Evolutionary conservation across 2,329 filamentous ascomycete species (phyloP), one percentile per base, ranked within the genome.

Genomic region (Aspergillus quadrilineatus): DNA sequence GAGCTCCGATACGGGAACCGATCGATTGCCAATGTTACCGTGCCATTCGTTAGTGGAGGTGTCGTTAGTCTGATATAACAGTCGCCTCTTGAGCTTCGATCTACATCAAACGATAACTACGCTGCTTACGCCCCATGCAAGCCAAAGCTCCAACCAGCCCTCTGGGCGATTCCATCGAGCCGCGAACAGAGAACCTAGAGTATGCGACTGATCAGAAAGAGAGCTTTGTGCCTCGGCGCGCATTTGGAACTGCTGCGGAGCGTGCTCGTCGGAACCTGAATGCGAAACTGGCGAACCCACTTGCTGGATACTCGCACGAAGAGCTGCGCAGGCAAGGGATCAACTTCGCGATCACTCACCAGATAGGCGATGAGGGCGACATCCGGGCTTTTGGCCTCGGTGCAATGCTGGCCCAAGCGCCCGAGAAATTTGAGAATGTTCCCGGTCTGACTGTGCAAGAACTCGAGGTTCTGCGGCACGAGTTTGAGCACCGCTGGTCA

Each of bases 401-500:
- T 5, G 85, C 85, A 45, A 77, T 84, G 54, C 77, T 86, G 55
- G 82, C 85, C 0, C 83, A 80, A 57, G 75, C 80, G 43, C 75
- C 81, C 42, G 78, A 79, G 51, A 75, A 75, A 53, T 82, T 80
- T 65, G 77, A 79, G 15, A 73, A 73, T 15, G 68, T 85, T 43
- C 69, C 78, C 10, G 82, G 80, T 6, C 74, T 89, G 48, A 85
- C 79, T 0, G 75, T 79, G 0, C 77, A 82, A 9, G 88, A 92
- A 67, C 79, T 78, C 41, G 73, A 77, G 2, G 76, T 83, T 4
- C 72, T 91, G 39, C 76, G 80, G 9, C 77, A 80, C 15, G 88
- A 92, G 67, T 79, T 82, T 41, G 82, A 80, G 1, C 80, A 89
- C 65, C 85, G 84, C 59, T 91, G 88, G 88, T 82, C 80, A 5